These are phyloP conservation scores for Metschnikowia picachoensis DNA, from an alignment of 805 yeast genomes.

Conservation along the genomic window DNA sequence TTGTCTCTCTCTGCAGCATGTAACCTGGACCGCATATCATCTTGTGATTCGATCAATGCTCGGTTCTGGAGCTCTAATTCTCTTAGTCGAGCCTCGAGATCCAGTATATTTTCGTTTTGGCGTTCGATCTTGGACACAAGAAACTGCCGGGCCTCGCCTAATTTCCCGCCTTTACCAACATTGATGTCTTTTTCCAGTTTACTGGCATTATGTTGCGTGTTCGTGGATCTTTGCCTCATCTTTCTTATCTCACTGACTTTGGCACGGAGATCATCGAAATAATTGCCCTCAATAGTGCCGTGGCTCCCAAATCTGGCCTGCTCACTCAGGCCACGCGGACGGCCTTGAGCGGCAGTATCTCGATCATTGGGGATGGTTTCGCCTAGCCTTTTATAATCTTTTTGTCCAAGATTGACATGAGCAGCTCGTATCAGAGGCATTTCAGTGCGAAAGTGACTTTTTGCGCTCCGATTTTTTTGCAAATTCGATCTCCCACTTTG, in stretches of 20 bases:
- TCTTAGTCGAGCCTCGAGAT: conserved; percentile 12
- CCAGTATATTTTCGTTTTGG: conserved; percentile 13
- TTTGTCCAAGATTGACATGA: no score
- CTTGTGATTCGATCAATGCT: conserved; percentile 2
- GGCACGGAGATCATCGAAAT: conserved; percentile 21
- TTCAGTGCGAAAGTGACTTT: no score
- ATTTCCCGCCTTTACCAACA: background rate
- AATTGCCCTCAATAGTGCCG: conserved; percentile 4
- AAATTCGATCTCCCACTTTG: background rate
- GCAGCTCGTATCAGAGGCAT: no score
- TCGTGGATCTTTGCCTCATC: background rate
- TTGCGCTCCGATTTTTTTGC: background rate
- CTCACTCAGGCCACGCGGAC: background rate
- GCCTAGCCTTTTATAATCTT: no score
- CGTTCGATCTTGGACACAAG: conserved; percentile 12
- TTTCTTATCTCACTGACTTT: conserved; percentile 22
- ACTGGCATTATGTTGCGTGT: no score
- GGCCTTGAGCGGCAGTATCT: no score
- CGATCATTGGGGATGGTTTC: no score
- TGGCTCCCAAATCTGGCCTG: background rate
- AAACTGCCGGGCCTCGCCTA: conserved; percentile 6
- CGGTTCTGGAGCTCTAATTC: conserved; percentile 9
- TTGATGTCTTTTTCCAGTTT: no score
- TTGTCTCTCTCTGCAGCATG: background rate
- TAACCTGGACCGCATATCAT: background rate